phyloP scores from a whole-genome alignment of 1,284 basidiomycete genomes.

The Fistulinella cinereoalba region DNA sequence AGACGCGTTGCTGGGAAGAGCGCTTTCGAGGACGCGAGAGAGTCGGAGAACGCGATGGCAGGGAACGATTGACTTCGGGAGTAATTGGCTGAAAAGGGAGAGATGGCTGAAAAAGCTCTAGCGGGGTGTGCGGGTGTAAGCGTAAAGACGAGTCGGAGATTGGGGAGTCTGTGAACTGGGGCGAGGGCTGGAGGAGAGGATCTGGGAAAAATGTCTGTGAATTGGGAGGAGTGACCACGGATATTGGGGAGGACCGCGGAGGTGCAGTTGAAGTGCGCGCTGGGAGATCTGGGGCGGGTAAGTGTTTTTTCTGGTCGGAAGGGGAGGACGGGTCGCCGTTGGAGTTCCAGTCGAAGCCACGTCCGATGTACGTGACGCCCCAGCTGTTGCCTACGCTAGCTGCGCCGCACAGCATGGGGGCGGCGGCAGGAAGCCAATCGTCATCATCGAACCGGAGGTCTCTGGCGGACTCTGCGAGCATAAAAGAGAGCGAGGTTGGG shows the following conservation, averaged over 20 bases:
- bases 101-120: constrained; percentile 9
- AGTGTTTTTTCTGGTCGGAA: constrained; percentile 5
- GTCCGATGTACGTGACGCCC: constrained; percentile 77
- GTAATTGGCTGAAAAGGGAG: constrained; percentile 18
- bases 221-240: constrained; percentile 16
- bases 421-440: constrained; percentile 48
- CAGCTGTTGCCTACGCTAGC: constrained; percentile 72
- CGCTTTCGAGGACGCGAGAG: constrained; percentile 64
- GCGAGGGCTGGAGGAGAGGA: constrained; percentile 9
- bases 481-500: constrained; percentile 25
- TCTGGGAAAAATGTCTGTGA: constrained; percentile 2
- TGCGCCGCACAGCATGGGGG: constrained; percentile 55
- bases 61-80: constrained; percentile 25
- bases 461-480: constrained; percentile 58
- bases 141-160: constrained; percentile 21
- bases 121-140: constrained; percentile 37
- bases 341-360: constrained; percentile 74
- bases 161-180: constrained; percentile 24
- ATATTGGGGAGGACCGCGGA: constrained; percentile 13
- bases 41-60: constrained; percentile 39
- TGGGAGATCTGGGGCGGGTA: constrained; percentile 14
- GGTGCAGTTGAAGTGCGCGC: constrained; percentile 1
- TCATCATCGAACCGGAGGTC: constrained; percentile 66
- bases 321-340: constrained; percentile 32
- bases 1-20: constrained; percentile 79